These are phyloP conservation scores for Filobasidium uniguttulatum DNA, from an alignment of 1,284 basidiomycete genomes.

Conservation along the genomic window DNA sequence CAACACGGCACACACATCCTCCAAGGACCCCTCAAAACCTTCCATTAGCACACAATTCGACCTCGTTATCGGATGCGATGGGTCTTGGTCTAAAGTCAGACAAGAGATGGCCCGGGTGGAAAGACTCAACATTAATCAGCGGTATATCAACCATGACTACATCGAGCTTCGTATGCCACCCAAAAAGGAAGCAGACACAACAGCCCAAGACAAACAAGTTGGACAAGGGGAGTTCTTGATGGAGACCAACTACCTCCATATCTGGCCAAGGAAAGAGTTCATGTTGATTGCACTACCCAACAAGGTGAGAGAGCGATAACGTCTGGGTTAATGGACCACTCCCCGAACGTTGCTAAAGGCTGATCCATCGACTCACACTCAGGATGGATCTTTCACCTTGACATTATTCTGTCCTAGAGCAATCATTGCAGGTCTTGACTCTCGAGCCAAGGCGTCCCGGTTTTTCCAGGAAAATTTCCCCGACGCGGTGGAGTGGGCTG, in stretches of 20 bases:
- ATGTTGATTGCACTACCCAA: slow-evolving; percentile 98
- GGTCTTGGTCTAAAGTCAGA: slow-evolving; percentile 70
- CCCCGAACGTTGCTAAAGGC: slow-evolving; percentile 8
- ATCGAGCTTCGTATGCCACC: slow-evolving; percentile 91
- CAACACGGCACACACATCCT: slow-evolving; percentile 21
- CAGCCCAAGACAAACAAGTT: slow-evolving; percentile 38
- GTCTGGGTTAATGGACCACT: too few species aligned
- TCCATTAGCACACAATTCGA: too few species aligned
- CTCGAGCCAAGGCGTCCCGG: slow-evolving; percentile 47
- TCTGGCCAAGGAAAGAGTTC: slow-evolving; percentile 96
- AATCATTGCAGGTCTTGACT: slow-evolving; percentile 56
- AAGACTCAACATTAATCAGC: slow-evolving; percentile 87
- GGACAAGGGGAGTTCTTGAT: slow-evolving; percentile 54
- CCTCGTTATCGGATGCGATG: slow-evolving; percentile 77
- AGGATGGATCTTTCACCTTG: slow-evolving; percentile 42
- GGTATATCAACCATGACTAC: slow-evolving; percentile 90
- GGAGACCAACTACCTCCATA: slow-evolving; percentile 91
- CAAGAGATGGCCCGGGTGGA: slow-evolving; percentile 79
- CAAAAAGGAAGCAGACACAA: slow-evolving; percentile 41
- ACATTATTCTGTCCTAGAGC: slow-evolving; percentile 81
- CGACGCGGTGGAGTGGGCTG: slow-evolving; percentile 71
- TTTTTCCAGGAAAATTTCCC: slow-evolving; percentile 82
- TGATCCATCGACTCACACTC: too few species aligned
- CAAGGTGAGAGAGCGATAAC: slow-evolving; percentile 53
- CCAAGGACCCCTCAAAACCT: slow-evolving; percentile 9